These are phyloP conservation scores for Lunasporangiospora selenospora DNA, from an alignment of 192 early-diverging fungal genomes.

Conservation along the genomic window DNA sequence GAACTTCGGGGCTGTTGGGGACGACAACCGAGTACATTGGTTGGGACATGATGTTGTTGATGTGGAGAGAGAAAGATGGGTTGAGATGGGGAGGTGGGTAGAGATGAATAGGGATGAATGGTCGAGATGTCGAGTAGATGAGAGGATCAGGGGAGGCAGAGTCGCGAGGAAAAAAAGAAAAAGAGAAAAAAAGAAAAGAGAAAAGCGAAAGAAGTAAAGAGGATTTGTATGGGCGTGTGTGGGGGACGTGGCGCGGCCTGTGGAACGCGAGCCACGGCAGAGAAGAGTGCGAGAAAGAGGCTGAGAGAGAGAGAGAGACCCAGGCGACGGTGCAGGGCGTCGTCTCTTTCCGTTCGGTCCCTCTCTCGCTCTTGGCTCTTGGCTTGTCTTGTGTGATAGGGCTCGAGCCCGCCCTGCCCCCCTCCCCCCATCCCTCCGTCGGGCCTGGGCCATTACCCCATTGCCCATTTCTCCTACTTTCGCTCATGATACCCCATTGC, in stretches of 20 bases:
- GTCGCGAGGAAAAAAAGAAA: neutral
- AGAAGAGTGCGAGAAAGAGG: neutral
- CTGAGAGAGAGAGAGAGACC: too few relatives aligned
- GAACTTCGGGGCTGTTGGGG: slow-evolving; percentile 52
- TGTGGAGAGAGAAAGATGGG: neutral
- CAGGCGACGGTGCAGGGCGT: neutral
- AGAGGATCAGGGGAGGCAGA: too few relatives aligned
- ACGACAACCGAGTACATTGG: slow-evolving; percentile 53
- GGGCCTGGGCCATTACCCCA: neutral
- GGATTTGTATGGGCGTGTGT: too few relatives aligned
- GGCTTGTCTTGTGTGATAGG: too few relatives aligned
- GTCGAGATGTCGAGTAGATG: too few relatives aligned
- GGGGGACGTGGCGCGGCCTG: too few relatives aligned
- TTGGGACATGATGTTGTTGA: neutral
- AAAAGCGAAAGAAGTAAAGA: too few relatives aligned
- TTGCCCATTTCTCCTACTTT: neutral
- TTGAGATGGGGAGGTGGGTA: neutral
- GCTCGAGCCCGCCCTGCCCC: too few relatives aligned
- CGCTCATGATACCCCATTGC: neutral
- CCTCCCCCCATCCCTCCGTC: neutral
- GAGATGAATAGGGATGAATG: too few relatives aligned
- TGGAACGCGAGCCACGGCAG: too few relatives aligned
- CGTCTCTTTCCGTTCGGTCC: too few relatives aligned
- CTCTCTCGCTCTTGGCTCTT: neutral
- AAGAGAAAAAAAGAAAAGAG: neutral